Conservation (phyloP, 148 eudicot genomes). For the Camellia lanceoleosa region DNA sequence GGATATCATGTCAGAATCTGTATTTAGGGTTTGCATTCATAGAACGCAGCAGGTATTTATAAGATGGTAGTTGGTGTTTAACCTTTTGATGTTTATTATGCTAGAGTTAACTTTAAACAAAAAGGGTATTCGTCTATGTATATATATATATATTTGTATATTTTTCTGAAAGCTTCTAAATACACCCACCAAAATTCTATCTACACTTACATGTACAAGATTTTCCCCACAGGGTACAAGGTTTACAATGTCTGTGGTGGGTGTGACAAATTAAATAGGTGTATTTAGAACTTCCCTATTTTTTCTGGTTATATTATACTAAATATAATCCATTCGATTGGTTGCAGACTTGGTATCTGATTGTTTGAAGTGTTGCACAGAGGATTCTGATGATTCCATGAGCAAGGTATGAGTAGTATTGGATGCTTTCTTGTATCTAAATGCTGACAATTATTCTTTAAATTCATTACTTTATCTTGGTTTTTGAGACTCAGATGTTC, state of each 20-base stretch:
- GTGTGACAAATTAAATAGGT: too few relatives aligned
- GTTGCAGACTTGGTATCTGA: conserved; percentile 78
- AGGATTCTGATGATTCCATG: conserved; percentile 92
- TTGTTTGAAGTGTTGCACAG: conserved; percentile 80
- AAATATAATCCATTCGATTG: conserved; percentile 4
- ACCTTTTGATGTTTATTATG: neutral
- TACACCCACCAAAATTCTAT: too few relatives aligned
- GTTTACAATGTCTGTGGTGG: too few relatives aligned
- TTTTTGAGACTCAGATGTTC: neutral
- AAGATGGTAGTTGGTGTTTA: neutral
- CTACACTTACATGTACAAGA: too few relatives aligned
- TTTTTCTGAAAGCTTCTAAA: too few relatives aligned
- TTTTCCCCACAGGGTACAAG: too few relatives aligned
- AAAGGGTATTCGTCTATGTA: neutral
- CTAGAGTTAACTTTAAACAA: neutral
- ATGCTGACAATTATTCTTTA: neutral
- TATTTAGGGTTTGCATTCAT: neutral
- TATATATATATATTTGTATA: neutral
- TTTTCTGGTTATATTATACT: neutral
- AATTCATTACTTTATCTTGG: neutral
- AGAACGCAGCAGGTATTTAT: neutral
- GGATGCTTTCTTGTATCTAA: neutral
- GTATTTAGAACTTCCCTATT: neutral
- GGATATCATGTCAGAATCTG: neutral
- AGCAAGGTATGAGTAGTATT: conserved; percentile 65